Conservation (phyloP, 176 grass and related monocot species). For the Pharus latifolius region DNA sequence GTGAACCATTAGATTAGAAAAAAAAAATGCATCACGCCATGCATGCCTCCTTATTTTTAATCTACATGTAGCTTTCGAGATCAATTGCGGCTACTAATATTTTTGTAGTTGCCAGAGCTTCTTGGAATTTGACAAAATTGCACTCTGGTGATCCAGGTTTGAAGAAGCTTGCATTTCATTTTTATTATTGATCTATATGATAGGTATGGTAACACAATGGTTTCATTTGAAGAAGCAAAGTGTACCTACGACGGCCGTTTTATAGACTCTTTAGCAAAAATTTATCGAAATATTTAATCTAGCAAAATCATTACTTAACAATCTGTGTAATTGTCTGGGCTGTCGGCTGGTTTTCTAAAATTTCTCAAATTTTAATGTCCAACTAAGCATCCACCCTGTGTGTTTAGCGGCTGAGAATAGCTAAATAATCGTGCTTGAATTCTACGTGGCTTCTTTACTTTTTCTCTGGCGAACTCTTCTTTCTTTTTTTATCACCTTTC, state of each 20-base stretch:
- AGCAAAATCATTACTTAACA: too few species aligned
- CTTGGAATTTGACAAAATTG: neutral
- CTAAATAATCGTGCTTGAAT: neutral
- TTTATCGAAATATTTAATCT: too few species aligned
- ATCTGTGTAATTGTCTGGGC: too few species aligned
- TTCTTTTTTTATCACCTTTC: neutral
- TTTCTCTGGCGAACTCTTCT: constrained; percentile 1
- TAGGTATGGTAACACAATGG: too few species aligned
- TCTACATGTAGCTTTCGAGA: neutral
- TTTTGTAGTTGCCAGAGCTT: neutral
- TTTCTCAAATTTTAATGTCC: constrained; percentile 13
- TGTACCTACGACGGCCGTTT: too few species aligned
- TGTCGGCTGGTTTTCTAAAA: constrained; percentile 1
- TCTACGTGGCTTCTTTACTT: neutral
- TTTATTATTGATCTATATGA: neutral
- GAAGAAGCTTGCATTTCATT: neutral
- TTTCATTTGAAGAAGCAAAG: too few species aligned
- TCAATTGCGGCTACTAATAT: constrained; percentile 15
- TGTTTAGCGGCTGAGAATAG: constrained; percentile 13
- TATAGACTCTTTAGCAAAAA: too few species aligned
- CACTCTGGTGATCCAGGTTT: too few species aligned
- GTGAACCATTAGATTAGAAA: constrained; percentile 25
- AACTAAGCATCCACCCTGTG: neutral
- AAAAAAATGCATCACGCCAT: constrained; percentile 46
- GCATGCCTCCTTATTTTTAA: constrained; percentile 18